Evolutionary conservation across 108 stramenopile species (phyloP).

Genomic region (Stephanodiscus triporus): DNA sequence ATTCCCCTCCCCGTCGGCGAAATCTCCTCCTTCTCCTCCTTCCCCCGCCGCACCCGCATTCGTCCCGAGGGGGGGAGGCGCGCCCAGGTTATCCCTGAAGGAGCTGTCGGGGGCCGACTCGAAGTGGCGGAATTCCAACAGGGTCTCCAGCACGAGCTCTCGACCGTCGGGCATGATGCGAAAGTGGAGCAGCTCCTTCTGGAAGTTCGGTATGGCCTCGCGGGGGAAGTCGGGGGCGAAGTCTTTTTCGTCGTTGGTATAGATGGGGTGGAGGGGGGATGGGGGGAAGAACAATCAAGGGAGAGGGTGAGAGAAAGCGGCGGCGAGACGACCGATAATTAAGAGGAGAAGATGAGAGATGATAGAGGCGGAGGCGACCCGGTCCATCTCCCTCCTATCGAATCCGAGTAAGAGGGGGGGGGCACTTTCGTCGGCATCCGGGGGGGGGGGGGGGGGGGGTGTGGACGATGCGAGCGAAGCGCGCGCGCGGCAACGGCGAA

Average conservation of each 20-base stretch:
- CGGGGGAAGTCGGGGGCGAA: slow-evolving; percentile 79
- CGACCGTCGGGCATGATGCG: slow-evolving; percentile 82
- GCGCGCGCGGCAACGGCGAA: no score
- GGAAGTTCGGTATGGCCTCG: slow-evolving; percentile 86
- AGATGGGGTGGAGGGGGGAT: no score
- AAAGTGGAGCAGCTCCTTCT: slow-evolving; percentile 89
- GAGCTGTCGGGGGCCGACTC: slow-evolving; percentile 51
- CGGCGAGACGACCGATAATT: no score
- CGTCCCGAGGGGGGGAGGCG: slow-evolving; percentile 42
- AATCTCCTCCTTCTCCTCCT: neutral
- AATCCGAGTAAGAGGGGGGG: no score
- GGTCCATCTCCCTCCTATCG: no score
- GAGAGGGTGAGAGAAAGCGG: no score
- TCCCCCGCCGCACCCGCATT: slow-evolving; percentile 5
- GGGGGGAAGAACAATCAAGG: no score
- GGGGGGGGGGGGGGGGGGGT: no score
- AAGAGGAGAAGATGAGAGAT: no score
- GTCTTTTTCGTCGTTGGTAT: slow-evolving; percentile 33
- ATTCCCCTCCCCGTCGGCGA: slow-evolving; percentile 10
- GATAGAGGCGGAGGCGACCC: no score
- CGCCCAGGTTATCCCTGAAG: slow-evolving; percentile 66
- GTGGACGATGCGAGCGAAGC: no score
- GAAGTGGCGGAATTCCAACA: slow-evolving; percentile 85
- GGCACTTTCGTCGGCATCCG: no score
- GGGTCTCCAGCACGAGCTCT: slow-evolving; percentile 76